Evolutionary conservation across 805 yeast genomes (phyloP).

Genomic region (Schwanniomyces occidentalis): DNA sequence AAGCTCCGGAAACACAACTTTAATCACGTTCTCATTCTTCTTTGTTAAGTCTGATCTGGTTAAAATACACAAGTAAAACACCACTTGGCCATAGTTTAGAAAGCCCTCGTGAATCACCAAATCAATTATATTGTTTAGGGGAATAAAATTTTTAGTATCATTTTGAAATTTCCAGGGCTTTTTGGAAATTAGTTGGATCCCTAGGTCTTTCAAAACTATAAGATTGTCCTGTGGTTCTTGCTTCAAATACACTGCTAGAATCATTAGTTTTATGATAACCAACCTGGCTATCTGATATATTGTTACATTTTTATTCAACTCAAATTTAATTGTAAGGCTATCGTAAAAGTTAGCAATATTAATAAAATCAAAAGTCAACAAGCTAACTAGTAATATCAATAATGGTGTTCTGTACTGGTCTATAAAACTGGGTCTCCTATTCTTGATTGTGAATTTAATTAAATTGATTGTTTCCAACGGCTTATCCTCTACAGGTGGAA

Average conservation of each 20-base stretch:
- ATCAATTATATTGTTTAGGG: constrained; percentile 58
- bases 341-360: no score
- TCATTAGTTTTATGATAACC: constrained; percentile 4
- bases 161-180: constrained; percentile 23
- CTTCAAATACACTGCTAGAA: constrained; percentile 19
- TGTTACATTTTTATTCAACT: no score
- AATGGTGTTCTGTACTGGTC: constrained; percentile 6
- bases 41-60: constrained; percentile 30
- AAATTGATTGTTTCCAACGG: constrained; percentile 12
- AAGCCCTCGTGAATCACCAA: constrained; percentile 77
- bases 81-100: constrained; percentile 60
- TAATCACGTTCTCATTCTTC: constrained; percentile 18
- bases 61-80: constrained; percentile 62
- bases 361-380: constrained; percentile 3
- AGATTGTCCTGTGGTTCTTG: constrained; percentile 44
- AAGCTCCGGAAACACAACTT: constrained; percentile 42
- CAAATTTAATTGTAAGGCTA: no score
- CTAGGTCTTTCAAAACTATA: constrained; percentile 44
- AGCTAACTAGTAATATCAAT: constrained; percentile 5
- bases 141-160: constrained; percentile 46
- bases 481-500: constrained; percentile 18
- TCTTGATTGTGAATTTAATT: constrained; percentile 19
- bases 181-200: constrained; percentile 44
- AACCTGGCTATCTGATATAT: not conserved
- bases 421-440: constrained; percentile 6